phyloP scores from a whole-genome alignment of 208 protist genomes.

The Endotrypanum monterogeii region DNA sequence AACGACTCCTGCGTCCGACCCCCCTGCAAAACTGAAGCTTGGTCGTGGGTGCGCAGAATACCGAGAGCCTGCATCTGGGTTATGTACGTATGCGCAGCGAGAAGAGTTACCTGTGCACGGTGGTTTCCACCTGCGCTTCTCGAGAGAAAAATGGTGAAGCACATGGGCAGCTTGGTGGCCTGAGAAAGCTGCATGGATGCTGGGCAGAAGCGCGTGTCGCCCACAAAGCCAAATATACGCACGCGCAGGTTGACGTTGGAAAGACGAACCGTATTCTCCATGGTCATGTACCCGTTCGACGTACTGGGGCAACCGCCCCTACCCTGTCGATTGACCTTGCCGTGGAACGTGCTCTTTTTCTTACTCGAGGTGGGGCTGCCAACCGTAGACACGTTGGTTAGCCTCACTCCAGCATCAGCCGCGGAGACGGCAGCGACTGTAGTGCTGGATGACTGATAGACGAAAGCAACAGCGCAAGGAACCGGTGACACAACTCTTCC shows the following conservation, averaged over 20 bases:
- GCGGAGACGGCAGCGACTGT: not conserved
- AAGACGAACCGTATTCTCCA: conserved; percentile 46
- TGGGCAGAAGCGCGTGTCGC: conserved; percentile 51
- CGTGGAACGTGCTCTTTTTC: conserved; percentile 1
- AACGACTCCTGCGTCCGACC: not conserved
- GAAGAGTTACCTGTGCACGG: conserved; percentile 43
- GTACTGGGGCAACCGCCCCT: conserved; percentile 5
- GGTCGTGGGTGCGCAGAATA: conserved; percentile 18
- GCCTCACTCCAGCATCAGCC: not conserved
- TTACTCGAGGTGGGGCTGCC: conserved; percentile 1
- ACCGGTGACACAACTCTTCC: conserved; percentile 57
- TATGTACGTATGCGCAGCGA: conserved; percentile 61
- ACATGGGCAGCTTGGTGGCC: conserved; percentile 37
- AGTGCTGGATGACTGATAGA: conserved; percentile 33
- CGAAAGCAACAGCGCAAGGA: conserved; percentile 65
- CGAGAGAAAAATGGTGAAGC: conserved; percentile 53
- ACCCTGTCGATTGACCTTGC: conserved; percentile 12
- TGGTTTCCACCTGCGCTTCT: conserved; percentile 63
- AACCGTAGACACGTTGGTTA: not conserved
- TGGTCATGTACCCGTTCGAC: conserved; percentile 32
- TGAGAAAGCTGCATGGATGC: conserved; percentile 35
- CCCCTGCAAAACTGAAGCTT: not conserved
- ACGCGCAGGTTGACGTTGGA: conserved; percentile 41
- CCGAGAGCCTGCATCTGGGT: conserved; percentile 52
- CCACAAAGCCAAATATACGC: conserved; percentile 66